Evolutionary conservation across 768 basidiomycete genomes (phyloP).

Genomic region (Xerocomellus intermedius): DNA sequence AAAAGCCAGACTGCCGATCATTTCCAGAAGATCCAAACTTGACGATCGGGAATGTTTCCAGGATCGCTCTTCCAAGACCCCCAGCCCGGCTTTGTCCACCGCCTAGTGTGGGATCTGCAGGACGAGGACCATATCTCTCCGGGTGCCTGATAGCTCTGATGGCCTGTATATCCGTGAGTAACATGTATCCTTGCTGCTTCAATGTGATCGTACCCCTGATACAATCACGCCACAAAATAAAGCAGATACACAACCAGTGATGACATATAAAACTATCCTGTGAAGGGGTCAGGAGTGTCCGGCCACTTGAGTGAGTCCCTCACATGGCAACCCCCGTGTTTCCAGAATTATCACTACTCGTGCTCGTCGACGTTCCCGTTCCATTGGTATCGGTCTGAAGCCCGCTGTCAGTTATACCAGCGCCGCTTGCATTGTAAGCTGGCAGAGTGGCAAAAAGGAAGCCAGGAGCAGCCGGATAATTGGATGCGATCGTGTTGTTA

Average conservation of each 20-base stretch:
- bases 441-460: constrained; percentile 72
- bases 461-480: constrained; percentile 46
- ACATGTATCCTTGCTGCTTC: neutral
- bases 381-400: constrained; percentile 19
- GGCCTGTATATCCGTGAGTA: constrained; percentile 44
- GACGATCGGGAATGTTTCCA: constrained; percentile 94
- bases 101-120: constrained; percentile 29
- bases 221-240: constrained; percentile 84
- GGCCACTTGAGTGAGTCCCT: constrained; percentile 20
- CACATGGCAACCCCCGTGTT: constrained; percentile 79
- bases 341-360: constrained; percentile 16
- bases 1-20: constrained; percentile 8
- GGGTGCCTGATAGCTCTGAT: constrained; percentile 86
- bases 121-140: constrained; percentile 85
- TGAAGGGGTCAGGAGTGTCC: constrained; percentile 8
- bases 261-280: constrained; percentile 80
- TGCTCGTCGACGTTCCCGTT: constrained; percentile 11
- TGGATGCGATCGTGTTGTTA: constrained; percentile 40
- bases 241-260: constrained; percentile 85
- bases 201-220: constrained; percentile 61
- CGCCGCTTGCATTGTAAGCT: constrained; percentile 58
- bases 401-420: neutral
- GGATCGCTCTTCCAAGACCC: constrained; percentile 88
- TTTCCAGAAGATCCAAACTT: constrained; percentile 58
- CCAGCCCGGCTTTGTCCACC: constrained; percentile 65